phyloP scores from a whole-genome alignment of 345 rosid species.

The Chamaenerion angustifolium region DNA sequence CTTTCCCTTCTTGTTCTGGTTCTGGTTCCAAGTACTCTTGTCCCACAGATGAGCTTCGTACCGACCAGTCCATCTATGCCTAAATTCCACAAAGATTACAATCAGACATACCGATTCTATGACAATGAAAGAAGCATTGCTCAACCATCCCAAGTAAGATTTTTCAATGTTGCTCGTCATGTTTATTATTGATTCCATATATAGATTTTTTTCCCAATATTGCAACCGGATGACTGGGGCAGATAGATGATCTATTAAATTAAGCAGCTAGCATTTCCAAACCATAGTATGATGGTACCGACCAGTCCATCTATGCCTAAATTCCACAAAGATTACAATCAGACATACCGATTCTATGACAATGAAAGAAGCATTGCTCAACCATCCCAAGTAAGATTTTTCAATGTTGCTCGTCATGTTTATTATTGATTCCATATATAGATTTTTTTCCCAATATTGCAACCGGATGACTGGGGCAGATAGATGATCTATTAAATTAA shows the following conservation, averaged over 20 bases:
- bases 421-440: too few species aligned
- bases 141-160: neutral
- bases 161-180: too few species aligned
- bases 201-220: too few species aligned
- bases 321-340: slow-evolving; percentile 5
- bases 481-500: too few species aligned
- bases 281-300: too few species aligned
- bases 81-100: slow-evolving; percentile 11
- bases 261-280: too few species aligned
- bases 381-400: neutral
- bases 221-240: too few species aligned
- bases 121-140: neutral
- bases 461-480: too few species aligned
- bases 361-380: neutral
- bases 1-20: slow-evolving; percentile 97
- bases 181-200: too few species aligned
- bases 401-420: too few species aligned
- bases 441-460: too few species aligned
- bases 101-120: neutral
- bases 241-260: too few species aligned
- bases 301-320: slow-evolving; percentile 98
- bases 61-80: slow-evolving; percentile 99
- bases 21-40: slow-evolving; percentile 97
- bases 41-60: slow-evolving; percentile 99
- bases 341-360: neutral